Percentiles rank a stretch among this genome's conserved stretches.
These are phyloP conservation scores for Vicia sativa DNA, from an alignment of 306 rosid species.

Conservation along the genomic window DNA sequence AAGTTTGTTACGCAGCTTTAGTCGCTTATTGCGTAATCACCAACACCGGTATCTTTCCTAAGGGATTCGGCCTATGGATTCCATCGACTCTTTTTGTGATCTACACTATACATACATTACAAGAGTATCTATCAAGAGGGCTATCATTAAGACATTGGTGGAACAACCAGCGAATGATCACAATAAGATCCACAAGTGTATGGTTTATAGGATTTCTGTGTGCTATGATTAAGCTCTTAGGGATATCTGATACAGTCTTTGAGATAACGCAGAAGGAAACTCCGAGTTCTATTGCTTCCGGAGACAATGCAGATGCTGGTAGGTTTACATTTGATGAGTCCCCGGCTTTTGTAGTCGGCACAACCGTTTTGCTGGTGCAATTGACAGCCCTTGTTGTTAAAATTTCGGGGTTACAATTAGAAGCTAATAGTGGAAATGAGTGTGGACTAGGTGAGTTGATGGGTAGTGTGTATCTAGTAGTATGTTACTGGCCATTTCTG, in stretches of 20 bases:
- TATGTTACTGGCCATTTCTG: constrained; percentile 59
- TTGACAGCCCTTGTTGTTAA: constrained; percentile 39
- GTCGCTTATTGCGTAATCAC: constrained; percentile 63
- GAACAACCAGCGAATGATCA: constrained; percentile 74
- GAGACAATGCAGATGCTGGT: constrained; percentile 33
- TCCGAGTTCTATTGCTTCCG: constrained; percentile 21
- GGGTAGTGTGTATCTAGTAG: constrained; percentile 42
- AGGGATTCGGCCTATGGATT: constrained; percentile 52
- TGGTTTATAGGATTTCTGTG: constrained; percentile 55
- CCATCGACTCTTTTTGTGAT: constrained; percentile 42
- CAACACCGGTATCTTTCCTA: constrained; percentile 64
- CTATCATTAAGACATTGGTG: constrained; percentile 68
- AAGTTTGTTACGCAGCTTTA: constrained; percentile 57
- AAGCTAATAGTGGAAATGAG: constrained; percentile 26
- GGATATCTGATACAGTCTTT: constrained; percentile 59
- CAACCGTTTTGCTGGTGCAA: constrained; percentile 63
- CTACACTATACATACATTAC: constrained; percentile 39
- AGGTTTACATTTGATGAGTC: constrained; percentile 66
- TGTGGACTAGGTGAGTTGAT: constrained; percentile 57
- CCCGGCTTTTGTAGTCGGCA: constrained; percentile 54
- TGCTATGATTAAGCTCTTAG: constrained; percentile 48
- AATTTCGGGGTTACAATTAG: constrained; percentile 39
- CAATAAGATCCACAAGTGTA: constrained; percentile 47
- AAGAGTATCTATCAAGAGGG: constrained; percentile 44
- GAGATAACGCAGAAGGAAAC: constrained; percentile 67